These are phyloP conservation scores for Aspergillus flavus DNA, from an alignment of 2,329 filamentous ascomycete genomes.

Conservation along the genomic window DNA sequence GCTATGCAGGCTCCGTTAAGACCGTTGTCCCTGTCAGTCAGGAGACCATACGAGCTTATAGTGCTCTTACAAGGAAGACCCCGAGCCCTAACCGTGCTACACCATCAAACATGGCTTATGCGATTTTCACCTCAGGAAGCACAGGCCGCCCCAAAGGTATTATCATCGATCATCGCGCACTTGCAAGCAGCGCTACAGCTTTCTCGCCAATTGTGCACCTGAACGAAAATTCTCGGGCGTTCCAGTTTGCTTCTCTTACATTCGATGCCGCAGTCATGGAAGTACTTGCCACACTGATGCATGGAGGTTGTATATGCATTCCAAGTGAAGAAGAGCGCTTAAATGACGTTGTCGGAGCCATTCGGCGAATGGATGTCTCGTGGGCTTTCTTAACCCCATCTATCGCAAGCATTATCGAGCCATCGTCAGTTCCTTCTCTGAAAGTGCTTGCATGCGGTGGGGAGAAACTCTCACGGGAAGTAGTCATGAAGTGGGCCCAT, in stretches of 20 bases:
- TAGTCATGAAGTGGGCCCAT: constrained; percentile 69
- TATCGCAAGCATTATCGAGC: constrained; percentile 44
- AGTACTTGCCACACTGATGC: constrained; percentile 40
- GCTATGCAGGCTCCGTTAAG: constrained; percentile 33
- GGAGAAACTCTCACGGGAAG: constrained; percentile 69
- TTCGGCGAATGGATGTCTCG: constrained; percentile 54
- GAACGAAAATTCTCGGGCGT: constrained; percentile 30
- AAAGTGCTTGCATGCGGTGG: constrained; percentile 49
- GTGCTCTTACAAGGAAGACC: constrained; percentile 17
- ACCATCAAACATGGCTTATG: constrained; percentile 36
- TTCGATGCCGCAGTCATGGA: constrained; percentile 50
- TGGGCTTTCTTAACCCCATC: constrained; percentile 51
- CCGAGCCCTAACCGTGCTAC: constrained; percentile 11
- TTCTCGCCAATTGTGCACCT: constrained; percentile 32
- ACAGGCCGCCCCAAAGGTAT: constrained; percentile 43
- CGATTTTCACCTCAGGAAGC: constrained; percentile 42
- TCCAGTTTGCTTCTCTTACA: constrained; percentile 51
- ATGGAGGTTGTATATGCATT: constrained; percentile 53
- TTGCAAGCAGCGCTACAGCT: constrained; percentile 35
- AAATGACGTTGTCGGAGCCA: constrained; percentile 51
- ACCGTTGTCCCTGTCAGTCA: constrained; percentile 37
- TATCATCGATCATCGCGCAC: constrained; percentile 37
- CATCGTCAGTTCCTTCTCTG: constrained; percentile 42
- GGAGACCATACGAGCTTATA: constrained; percentile 33
- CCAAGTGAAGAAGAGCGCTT: constrained; percentile 50